Evolutionary conservation across 139 green algal genomes (phyloP).

Genomic region (Desmodesmus armatus): DNA sequence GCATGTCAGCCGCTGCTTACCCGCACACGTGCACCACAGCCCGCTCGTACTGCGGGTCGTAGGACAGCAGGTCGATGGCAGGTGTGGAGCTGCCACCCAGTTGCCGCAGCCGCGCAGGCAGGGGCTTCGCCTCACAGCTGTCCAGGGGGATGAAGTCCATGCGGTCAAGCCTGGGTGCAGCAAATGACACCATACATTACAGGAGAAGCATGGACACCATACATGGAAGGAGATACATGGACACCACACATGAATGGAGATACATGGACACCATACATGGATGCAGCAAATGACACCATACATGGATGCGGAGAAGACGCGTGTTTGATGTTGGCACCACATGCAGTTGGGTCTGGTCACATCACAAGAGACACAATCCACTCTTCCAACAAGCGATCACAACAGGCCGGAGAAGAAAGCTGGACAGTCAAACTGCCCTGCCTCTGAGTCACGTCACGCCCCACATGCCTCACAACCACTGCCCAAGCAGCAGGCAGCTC

Average conservation of each 20-base stretch:
- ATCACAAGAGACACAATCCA: too few species aligned
- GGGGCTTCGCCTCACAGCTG: slow-evolving; percentile 66
- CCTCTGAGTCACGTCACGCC: neutral
- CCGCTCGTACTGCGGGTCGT: slow-evolving; percentile 69
- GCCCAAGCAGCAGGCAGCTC: too few species aligned
- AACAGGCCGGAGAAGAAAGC: too few species aligned
- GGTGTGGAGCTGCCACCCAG: slow-evolving; percentile 83
- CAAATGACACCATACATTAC: neutral
- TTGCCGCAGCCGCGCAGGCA: slow-evolving; percentile 85
- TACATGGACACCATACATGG: neutral
- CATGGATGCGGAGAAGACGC: too few species aligned
- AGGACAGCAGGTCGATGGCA: slow-evolving; percentile 87
- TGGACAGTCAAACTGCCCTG: too few species aligned
- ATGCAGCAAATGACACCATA: too few species aligned
- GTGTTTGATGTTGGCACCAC: too few species aligned
- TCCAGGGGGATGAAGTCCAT: slow-evolving; percentile 89
- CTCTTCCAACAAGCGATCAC: too few species aligned
- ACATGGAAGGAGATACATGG: neutral
- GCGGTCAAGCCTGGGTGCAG: slow-evolving; percentile 41
- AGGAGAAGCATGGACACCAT: neutral
- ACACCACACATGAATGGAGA: neutral
- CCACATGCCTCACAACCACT: neutral
- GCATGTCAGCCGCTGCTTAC: slow-evolving; percentile 53
- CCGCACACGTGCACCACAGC: slow-evolving; percentile 82
- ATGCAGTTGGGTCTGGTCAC: too few species aligned